Evolutionary conservation across 306 rosid genomes (phyloP).

Genomic region (Vigna trinervia): DNA sequence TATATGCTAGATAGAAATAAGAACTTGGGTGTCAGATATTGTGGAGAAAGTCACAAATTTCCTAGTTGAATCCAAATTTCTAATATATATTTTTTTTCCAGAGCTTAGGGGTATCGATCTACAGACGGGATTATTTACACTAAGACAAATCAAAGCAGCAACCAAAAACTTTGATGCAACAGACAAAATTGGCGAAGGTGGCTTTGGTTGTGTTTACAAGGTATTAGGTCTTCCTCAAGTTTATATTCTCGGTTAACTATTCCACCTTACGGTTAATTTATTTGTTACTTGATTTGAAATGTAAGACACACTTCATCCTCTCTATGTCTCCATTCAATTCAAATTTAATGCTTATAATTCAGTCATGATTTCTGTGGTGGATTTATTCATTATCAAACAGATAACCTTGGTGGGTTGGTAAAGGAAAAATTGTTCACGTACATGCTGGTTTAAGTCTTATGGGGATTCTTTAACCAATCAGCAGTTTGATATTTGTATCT

Average conservation of each 20-base stretch:
- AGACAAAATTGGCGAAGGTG: conserved; percentile 94
- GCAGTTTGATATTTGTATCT: neutral
- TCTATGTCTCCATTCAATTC: conserved; percentile 3
- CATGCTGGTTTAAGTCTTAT: neutral
- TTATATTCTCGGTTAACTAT: neutral
- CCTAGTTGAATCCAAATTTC: conserved; percentile 33
- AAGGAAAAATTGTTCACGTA: conserved; percentile 10
- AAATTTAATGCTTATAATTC: conserved; percentile 3
- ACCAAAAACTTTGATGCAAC: conserved; percentile 78
- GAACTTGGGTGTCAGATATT: neutral
- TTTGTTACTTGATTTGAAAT: conserved; percentile 19
- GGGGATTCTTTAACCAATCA: neutral
- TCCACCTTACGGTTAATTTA: conserved; percentile 7
- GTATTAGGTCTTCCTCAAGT: conserved; percentile 48
- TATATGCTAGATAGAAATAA: neutral
- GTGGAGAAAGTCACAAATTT: conserved; percentile 21
- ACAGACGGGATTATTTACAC: conserved; percentile 82
- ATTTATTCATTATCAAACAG: conserved; percentile 8
- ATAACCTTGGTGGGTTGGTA: conserved; percentile 1
- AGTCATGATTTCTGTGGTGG: neutral
- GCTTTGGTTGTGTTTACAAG: conserved; percentile 93
- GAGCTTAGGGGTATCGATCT: conserved; percentile 84
- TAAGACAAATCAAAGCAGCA: conserved; percentile 84
- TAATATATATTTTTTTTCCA: conserved; percentile 25
- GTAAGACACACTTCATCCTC: conserved; percentile 7